Evolutionary conservation across 2,329 filamentous ascomycete species (phyloP).

Genomic region (Colletotrichum lentis): DNA sequence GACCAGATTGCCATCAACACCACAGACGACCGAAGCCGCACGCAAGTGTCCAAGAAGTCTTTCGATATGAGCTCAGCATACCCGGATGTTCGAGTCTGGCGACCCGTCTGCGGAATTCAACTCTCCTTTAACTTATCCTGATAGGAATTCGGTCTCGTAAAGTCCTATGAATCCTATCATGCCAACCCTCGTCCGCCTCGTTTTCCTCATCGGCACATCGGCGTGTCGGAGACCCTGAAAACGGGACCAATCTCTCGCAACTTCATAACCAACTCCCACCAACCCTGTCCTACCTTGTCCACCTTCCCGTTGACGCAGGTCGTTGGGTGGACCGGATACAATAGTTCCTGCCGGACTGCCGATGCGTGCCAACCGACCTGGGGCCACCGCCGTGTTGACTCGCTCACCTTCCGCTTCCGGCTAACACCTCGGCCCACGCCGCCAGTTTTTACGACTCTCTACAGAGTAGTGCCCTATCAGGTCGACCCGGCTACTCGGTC

Average conservation of each 20-base stretch:
- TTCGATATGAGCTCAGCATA: no score
- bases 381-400: constrained; percentile 10
- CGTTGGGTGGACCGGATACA: constrained; percentile 23
- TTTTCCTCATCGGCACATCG: background rate
- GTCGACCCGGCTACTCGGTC: background rate
- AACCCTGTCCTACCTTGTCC: background rate
- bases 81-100: no score
- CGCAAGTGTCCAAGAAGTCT: no score
- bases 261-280: background rate
- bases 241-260: background rate
- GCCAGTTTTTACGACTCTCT: background rate
- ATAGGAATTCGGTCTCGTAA: background rate
- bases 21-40: no score
- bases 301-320: constrained; percentile 33
- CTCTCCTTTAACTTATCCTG: no score
- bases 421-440: constrained; percentile 27
- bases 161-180: no score
- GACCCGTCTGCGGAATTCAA: no score
- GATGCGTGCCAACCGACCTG: constrained; percentile 10
- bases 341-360: constrained; percentile 29
- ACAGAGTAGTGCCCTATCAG: constrained; percentile 19
- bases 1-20: no score
- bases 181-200: background rate
- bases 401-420: constrained; percentile 32
- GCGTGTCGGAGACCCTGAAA: background rate